A percentile compares a stretch with the other conserved stretches of the same genome.
These are phyloP conservation scores for Schoenoplectus tabernaemontani DNA, from an alignment of 202 grass and related monocot genomes.

Conservation along the genomic window DNA sequence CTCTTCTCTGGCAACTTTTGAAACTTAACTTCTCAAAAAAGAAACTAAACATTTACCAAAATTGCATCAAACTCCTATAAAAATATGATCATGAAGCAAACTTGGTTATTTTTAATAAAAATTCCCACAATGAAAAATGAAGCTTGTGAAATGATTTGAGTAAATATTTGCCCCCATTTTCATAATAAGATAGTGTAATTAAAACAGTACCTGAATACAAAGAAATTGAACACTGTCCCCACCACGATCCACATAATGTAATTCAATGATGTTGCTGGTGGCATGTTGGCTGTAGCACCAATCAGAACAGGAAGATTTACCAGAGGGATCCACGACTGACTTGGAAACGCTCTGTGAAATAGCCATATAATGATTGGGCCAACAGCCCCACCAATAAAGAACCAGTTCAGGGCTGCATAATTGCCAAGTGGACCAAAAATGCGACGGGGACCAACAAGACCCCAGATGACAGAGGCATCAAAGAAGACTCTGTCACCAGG, in stretches of 20 bases:
- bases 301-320: slow-evolving; percentile 84
- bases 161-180: not conserved
- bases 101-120: not conserved
- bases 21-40: not conserved
- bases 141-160: not conserved
- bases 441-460: slow-evolving; percentile 45
- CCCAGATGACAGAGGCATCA: slow-evolving; percentile 85
- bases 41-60: not conserved
- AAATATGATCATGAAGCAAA: not conserved
- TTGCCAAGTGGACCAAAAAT: slow-evolving; percentile 63
- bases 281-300: slow-evolving; percentile 58
- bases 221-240: slow-evolving; percentile 79
- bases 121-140: not conserved
- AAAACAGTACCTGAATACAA: slow-evolving; percentile 38
- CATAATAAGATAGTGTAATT: not conserved
- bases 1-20: not conserved
- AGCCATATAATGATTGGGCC: slow-evolving; percentile 56
- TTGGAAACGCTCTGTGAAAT: slow-evolving; percentile 51
- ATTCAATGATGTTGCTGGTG: slow-evolving; percentile 60
- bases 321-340: slow-evolving; percentile 55
- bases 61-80: not conserved
- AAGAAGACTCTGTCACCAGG: slow-evolving; percentile 66
- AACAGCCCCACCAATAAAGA: slow-evolving; percentile 49
- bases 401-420: slow-evolving; percentile 57
- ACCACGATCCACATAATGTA: slow-evolving; percentile 59